Evolutionary conservation across 371 early-diverging fungal species (phyloP), one percentile per base, ranked within the genome.

Genomic region (Blakeslea trispora): DNA sequence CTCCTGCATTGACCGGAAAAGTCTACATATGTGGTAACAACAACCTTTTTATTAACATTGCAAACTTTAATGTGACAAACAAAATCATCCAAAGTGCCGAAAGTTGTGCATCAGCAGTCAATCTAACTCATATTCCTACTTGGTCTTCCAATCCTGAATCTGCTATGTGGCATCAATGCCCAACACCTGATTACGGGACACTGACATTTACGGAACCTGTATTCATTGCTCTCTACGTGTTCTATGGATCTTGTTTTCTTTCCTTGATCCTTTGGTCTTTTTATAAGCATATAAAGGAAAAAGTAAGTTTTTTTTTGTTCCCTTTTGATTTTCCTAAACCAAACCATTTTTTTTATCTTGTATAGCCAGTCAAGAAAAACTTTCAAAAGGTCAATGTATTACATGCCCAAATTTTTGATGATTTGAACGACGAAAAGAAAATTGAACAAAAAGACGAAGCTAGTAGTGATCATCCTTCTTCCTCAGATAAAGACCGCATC

Each of bases 161-260:
- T 0, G 51, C 57, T 13, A 68, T 81, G 66, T 85, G 84, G 83
- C 64, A 62, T 31, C 64, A 63, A 24, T 85, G 84, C 55, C 83
- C 83, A 15, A 55, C 60, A 22, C 69, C 77, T 6, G 70, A 70
- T 32, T 62, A 59, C 41, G 78, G 74, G 22, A 47, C 56, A 60
- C 69, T 82, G 48, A 72, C 37, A 1, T 71, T 59, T 49, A 57
- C 56, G 40, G 77, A 71, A 35, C 63, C 57, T 55, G 57, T 65
- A 14, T 72, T 72, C 47, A 71, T 82, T 50, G 74, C 82, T 11
- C 48, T 77, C 24, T 59, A 73, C 46, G 69, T 77, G 8, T 81
- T 85, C 21, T 71, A 83, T 41, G 79, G 79, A n/a, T 86, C 85
- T 71, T 67, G 85, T 23, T 71, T 74, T 11, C 64, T 73, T 18